Base-by-base conservation (phyloP, 2,329 filamentous ascomycete genomes). In the Chaetomium olivaceum region DNA sequence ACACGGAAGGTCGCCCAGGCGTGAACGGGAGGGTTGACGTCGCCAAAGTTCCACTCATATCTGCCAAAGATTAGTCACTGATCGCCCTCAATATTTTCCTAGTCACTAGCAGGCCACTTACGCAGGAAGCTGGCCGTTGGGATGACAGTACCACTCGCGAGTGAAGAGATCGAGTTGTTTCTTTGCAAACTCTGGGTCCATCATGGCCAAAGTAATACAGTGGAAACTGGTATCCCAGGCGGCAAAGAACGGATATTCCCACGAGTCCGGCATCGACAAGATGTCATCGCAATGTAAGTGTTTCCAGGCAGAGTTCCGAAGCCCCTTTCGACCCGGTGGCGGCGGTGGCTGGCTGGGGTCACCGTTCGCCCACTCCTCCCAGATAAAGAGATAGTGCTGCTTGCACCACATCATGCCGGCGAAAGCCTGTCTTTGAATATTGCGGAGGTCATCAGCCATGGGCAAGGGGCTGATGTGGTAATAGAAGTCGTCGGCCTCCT, bases 391-490 rank as follows among this genome's bases (percentile, higher is more conserved):
- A 77, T 98, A 98, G 79, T 92, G 92, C 77, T 98, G 94, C 78
- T 98, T 98, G 69, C 91, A 96, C 94, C 94, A 98, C 85, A 98
- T 90, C 94, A 98, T 98, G 62, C 95, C 94, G 0, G 93, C 89
- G 71, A 97, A 91, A 4, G 94, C 95, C 77, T 97, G 93, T 71
- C 94, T 87, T 79, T 98, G 95, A 71, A 98, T 95, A 77, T 96
- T 97, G 71, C 93, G 89, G 66, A 97, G 83, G 74, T 98, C 94
- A 58, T 98, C 93, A 0, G 91, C 85, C 90, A 97, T 96, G 2
- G 93, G 94, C 48, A 97, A 83, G 3, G 94, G 94, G 78, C 92
- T 97, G 77, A 98, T 90, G 66, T 91, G 87, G 80, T 90, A 95
- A 81, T 96, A 98, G 77, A 98, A 98, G 68, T 98, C 93, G 75